Evolutionary conservation across 2,329 filamentous ascomycete species (phyloP), one percentile per base, ranked within the genome.

Genomic region (Calycina marina): DNA sequence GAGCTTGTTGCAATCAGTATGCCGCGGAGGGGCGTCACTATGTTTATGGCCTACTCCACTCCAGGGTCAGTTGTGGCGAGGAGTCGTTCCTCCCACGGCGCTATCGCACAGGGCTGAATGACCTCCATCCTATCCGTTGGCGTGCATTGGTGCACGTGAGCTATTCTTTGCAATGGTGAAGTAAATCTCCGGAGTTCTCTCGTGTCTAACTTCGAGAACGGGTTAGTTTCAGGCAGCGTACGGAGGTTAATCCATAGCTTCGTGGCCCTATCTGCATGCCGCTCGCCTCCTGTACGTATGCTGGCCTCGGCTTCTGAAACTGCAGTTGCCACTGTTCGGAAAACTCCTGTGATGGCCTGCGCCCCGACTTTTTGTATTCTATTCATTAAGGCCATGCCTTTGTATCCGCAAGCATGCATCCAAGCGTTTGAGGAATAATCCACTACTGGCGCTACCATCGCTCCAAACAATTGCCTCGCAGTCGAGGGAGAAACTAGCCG

Each of bases 151-250:
- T 30, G 32, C n/a, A 17, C 15, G 8, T 35, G 26, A 14, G 32
- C 32, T 9, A 35, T 18, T 13, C 30, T 16, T 12, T 35, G 18
- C n/a, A 35, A 18, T 18, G 32, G 26, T 24, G 32, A 35, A 16
- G 24, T 12, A 9, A 31, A 24, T 33, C 24, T 27, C 20, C 22
- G 15, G n/a, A 26, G n/a, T n/a, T n/a, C n/a, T 14, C n/a, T 6
- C 25, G 17, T 22, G 28, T 28, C 34, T 6, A 14, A 12, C 6
- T 12, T 26, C 6, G 6, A 13, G n/a, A 26, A 18, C 17, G 28
- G 28, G n/a, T 30, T 30, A 44, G 25, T 11, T 55, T 22, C 30
- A 49, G 34, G 2, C 46, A 13, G 4, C 57, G 48, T 33, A 50
- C 30, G 17, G 11, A 35, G 30, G 13, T 30, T 27, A 6, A 22